Base-by-base conservation (phyloP, 2,329 filamentous ascomycete genomes). In the Salinomyces thailandicus region DNA sequence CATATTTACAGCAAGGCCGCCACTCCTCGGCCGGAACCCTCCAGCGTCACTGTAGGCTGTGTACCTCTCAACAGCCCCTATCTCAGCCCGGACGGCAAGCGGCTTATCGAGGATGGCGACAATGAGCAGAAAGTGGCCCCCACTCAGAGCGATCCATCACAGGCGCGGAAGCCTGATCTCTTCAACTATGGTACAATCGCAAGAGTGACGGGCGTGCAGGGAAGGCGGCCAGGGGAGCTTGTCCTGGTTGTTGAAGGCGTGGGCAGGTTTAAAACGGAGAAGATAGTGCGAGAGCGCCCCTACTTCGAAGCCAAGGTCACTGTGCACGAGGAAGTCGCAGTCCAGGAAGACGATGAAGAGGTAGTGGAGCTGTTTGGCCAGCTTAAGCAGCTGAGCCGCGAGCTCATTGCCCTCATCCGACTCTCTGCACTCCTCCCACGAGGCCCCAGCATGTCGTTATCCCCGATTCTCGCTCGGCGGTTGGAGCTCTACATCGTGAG, bases 401-500 rank as follows among this genome's bases (percentile, higher is more conserved):
- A 96, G 60, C 75, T 96, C 28, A 74, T 96, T 16, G 81, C 83
- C 2, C 75, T 94, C 16, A 70, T 96, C 18, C 75, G 87, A 34
- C 73, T 96, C 5, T 87, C 85, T 2, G 84, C 86, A 2, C 72
- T 94, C n/a, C 68, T 95, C 12, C 78, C 83, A 13, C 75, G 83
- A 40, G 72, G 75, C 28, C 75, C 77, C 17, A 66, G 71, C 32
- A 69, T 73, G 15, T 71, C 76, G 3, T 65, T 96, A 12, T 87
- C 86, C 3, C 87, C 89, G 1, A 66, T 89, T n/a, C 72, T 96
- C 35, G 85, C 85, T 0, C 77, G 86, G 34, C 77, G 87, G 35
- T 74, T 98, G 29, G 87, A 96, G 53, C 64, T 87, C 36, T 91
- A 85, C 60, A 94, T 98, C 45, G 72, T 78, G 19, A 78, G 81